Evolutionary conservation across 169 alveolate species (phyloP).

Genomic region (Ichthyophthirius multifiliis): DNA sequence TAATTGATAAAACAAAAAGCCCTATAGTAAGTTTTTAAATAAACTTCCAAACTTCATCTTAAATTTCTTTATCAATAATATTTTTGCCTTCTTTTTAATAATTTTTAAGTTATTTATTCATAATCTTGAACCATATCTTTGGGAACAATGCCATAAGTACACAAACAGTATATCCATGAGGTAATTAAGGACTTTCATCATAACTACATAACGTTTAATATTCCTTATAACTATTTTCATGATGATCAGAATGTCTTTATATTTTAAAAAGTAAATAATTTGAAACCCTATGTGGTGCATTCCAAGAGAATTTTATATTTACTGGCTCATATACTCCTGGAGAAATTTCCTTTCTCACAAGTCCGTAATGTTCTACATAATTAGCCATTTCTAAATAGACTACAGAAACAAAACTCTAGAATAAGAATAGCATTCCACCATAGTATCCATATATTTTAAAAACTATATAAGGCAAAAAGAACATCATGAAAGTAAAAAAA

Average conservation of each 20-base stretch:
- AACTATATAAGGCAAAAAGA: conserved; percentile 8
- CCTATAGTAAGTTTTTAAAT: not conserved
- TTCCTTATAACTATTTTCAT: conserved; percentile 61
- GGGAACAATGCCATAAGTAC: not conserved
- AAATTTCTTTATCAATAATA: not conserved
- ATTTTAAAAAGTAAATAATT: conserved; percentile 51
- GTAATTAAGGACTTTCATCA: conserved; percentile 60
- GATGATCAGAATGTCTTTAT: conserved; percentile 82
- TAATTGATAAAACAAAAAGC: not conserved
- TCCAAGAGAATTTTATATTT: conserved; percentile 65
- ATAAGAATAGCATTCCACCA: conserved; percentile 19
- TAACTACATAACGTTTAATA: conserved; percentile 48
- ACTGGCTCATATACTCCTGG: conserved; percentile 65
- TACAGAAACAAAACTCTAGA: conserved; percentile 7
- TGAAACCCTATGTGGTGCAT: conserved; percentile 73
- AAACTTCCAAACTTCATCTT: not conserved
- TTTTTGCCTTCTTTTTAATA: not conserved
- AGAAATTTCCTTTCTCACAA: conserved; percentile 46
- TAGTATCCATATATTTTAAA: conserved; percentile 27
- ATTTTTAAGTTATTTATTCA: not conserved
- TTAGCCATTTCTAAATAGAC: conserved; percentile 59
- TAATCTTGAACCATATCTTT: not conserved
- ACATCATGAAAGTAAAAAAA: not conserved
- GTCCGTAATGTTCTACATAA: conserved; percentile 75
- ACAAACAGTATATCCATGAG: conserved; percentile 53